Evolutionary conservation across 306 rosid species (phyloP).

Genomic region (Lathyrus oleraceus): DNA sequence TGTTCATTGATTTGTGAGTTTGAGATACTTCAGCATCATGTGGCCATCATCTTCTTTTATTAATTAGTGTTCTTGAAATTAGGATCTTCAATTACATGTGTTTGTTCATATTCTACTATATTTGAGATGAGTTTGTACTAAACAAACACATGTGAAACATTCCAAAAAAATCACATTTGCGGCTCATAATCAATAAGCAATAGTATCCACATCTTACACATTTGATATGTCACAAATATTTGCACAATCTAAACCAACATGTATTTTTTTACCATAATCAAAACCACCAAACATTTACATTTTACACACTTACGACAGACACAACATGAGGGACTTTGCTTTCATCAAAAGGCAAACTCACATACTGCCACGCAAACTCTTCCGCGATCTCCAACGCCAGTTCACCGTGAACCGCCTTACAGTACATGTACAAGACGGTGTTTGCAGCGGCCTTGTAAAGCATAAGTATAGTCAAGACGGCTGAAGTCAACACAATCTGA

Average conservation of each 20-base stretch:
- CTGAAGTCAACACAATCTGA: slow-evolving; percentile 56
- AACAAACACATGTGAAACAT: background rate
- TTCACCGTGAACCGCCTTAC: slow-evolving; percentile 53
- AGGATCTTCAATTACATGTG: background rate
- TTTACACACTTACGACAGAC: slow-evolving; percentile 48
- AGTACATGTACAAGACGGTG: slow-evolving; percentile 48
- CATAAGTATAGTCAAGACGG: slow-evolving; percentile 42
- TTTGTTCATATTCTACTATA: background rate
- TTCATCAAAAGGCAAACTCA: slow-evolving; percentile 68
- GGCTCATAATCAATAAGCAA: background rate
- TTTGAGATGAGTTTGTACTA: background rate
- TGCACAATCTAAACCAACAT: background rate
- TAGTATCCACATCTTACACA: slow-evolving; percentile 6
- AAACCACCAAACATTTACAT: background rate
- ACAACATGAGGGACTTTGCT: slow-evolving; percentile 72
- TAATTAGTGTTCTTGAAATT: background rate
- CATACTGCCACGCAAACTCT: slow-evolving; percentile 56
- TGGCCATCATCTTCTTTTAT: slow-evolving; percentile 22
- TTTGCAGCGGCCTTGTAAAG: slow-evolving; percentile 58
- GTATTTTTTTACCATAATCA: background rate
- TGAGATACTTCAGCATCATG: slow-evolving; percentile 19
- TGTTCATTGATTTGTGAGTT: slow-evolving; percentile 62
- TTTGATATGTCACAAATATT: background rate
- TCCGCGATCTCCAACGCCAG: slow-evolving; percentile 51
- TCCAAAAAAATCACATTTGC: background rate